Base-by-base conservation (phyloP, 73 alveolate species). In the Stentor coeruleus region DNA sequence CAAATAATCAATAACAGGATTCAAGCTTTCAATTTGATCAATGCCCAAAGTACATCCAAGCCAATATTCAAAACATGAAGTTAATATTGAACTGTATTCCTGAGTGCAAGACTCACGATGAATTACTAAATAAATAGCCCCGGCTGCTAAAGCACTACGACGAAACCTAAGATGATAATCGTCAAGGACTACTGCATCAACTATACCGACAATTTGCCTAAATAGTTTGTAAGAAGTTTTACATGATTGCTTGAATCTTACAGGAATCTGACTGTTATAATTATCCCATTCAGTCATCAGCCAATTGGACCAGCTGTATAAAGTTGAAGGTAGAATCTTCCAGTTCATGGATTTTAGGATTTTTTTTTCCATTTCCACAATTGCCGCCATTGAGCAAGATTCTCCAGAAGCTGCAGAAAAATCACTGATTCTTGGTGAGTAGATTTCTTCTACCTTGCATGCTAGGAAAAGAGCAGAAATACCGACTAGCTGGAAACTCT, bases 391-490 rank as follows among this genome's bases (percentile, higher is more conserved):
- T 66, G 79, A 49, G 66, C 41, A 75, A n/a, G 6, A 37, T 20
- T 15, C 59, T 35, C 72, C 83, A 0, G 58, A 20, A 1, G 41
- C 15, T 36, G 30, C 15, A 37, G 38, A 33, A 75, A 75, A 75
- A n/a, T 75, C 83, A 3, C 35, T 20, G 31, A 39, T 75, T n/a
- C 77, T 75, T 15, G 83, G 83, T 37, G 66, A 36, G 6, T 31
- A 35, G 2, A 75, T n/a, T 38, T 75, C 83, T 84, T 95, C 99
- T 82, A 90, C 91, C 72, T 95, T 95, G 82, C 96, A 92, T 35
- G 97, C 88, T 38, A 95, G 92, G 88, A 95, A 89, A 90, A 95
- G 85, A 0, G 98, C 93, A 1, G 99, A 87, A 41, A 95, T 93
- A 3, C 99, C 99, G 3, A 95, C 91, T 39, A 94, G 92, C 85